A percentile compares a stretch with the other conserved stretches of the same genome.
These are phyloP conservation scores for Pseudonectria buxi DNA, from an alignment of 2,329 filamentous ascomycete genomes.

Conservation along the genomic window DNA sequence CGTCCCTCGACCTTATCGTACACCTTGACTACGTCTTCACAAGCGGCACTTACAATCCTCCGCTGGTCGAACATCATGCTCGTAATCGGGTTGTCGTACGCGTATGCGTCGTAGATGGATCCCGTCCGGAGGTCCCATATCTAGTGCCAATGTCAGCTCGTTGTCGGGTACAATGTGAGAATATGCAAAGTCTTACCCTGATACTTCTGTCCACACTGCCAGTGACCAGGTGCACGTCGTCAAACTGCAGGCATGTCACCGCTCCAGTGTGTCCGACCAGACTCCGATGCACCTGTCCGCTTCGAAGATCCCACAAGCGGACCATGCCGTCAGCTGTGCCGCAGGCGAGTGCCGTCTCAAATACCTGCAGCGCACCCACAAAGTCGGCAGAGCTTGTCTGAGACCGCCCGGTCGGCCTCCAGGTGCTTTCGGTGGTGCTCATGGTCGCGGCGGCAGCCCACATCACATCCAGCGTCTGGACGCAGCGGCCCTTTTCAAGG, in stretches of 20 bases:
- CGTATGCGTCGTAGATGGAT: constrained; percentile 91
- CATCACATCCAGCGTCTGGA: constrained; percentile 94
- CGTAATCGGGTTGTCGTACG: constrained; percentile 85
- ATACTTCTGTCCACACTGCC: constrained; percentile 90
- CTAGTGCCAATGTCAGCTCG: constrained; percentile 41
- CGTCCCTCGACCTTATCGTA: constrained; percentile 95
- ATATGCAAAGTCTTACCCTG: constrained; percentile 58
- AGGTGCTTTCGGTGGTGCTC: constrained; percentile 53
- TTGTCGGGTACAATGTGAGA: background rate
- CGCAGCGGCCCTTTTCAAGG: constrained; percentile 90
- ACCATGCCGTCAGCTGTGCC: constrained; percentile 98
- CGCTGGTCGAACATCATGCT: constrained; percentile 96
- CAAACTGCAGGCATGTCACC: constrained; percentile 91
- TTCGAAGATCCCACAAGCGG: constrained; percentile 89
- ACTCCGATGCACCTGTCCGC: constrained; percentile 93
- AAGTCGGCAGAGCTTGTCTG: constrained; percentile 70
- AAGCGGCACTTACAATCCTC: constrained; percentile 82
- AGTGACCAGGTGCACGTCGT: constrained; percentile 90
- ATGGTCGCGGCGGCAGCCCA: constrained; percentile 85
- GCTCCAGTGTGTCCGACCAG: constrained; percentile 92
- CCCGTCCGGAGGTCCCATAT: constrained; percentile 98
- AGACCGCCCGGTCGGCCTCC: constrained; percentile 66
- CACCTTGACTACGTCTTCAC: constrained; percentile 91
- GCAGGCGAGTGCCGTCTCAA: constrained; percentile 90
- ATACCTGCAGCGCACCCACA: constrained; percentile 89